These are phyloP conservation scores for Penicillium sp. DNA, from an alignment of 2,329 filamentous ascomycete species.

Conservation along the genomic window DNA sequence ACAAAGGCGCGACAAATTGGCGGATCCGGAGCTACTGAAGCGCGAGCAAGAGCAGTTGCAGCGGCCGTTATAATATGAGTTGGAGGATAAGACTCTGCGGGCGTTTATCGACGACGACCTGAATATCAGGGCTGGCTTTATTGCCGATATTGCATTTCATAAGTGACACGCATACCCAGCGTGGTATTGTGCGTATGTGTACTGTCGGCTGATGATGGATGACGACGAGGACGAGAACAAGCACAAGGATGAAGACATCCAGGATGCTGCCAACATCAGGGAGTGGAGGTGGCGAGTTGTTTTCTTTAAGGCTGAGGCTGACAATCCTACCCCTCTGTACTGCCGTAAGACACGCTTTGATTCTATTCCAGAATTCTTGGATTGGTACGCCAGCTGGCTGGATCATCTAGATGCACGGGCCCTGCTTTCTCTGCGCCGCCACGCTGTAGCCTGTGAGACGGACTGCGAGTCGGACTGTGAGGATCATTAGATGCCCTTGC, in stretches of 20 bases:
- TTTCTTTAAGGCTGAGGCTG: not conserved
- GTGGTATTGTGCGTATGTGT: not conserved
- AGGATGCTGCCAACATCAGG: not conserved
- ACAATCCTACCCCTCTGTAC: conserved; percentile 5
- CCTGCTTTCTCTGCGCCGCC: not conserved
- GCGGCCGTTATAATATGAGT: not conserved
- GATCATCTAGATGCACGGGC: conserved; percentile 1
- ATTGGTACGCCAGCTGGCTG: conserved; percentile 15
- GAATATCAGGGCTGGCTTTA: not conserved
- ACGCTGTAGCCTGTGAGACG: not conserved
- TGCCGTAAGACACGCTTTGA: conserved; percentile 13
- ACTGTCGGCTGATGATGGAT: not conserved
- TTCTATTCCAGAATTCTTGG: conserved; percentile 17
- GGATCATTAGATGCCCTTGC: not conserved
- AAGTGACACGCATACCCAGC: too few relatives aligned
- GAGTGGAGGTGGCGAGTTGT: conserved; percentile 7
- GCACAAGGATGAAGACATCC: not conserved
- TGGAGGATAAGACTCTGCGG: not conserved
- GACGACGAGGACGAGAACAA: not conserved
- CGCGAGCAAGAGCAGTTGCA: not conserved
- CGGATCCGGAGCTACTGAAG: not conserved
- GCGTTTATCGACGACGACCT: not conserved
- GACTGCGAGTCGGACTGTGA: conserved; percentile 4
- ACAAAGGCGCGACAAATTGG: not conserved
- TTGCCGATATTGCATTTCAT: not conserved